A percentile compares a stretch with the other conserved stretches of the same genome.
These are phyloP conservation scores for Decorospora gaudefroyi DNA, from an alignment of 2,329 filamentous ascomycete genomes.

Conservation along the genomic window DNA sequence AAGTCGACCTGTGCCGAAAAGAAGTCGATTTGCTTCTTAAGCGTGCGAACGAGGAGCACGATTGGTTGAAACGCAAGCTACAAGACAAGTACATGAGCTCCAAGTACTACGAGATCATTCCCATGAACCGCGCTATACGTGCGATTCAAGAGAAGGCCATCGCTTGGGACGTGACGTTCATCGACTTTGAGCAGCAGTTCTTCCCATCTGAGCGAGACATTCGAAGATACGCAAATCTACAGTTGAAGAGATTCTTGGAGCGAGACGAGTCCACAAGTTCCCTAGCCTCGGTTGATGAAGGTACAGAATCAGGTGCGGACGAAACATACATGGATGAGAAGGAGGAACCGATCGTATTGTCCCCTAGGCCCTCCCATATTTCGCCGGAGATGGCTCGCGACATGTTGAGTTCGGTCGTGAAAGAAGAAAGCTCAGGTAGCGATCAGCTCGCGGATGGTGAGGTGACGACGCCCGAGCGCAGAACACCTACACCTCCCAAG, in stretches of 20 bases:
- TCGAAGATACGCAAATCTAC: conserved; percentile 83
- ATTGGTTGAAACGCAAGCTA: conserved; percentile 71
- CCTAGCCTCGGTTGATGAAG: conserved; percentile 69
- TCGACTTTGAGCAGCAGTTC: conserved; percentile 89
- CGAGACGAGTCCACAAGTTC: conserved; percentile 79
- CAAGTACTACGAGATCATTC: conserved; percentile 95
- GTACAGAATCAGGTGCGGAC: conserved; percentile 53
- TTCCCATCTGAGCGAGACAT: conserved; percentile 96
- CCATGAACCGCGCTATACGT: conserved; percentile 84
- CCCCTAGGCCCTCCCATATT: conserved; percentile 49
- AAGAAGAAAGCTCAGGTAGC: conserved; percentile 59
- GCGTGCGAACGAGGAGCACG: conserved; percentile 82
- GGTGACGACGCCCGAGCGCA: conserved; percentile 8
- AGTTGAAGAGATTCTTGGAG: conserved; percentile 92
- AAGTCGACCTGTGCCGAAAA: conserved; percentile 76
- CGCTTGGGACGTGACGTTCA: conserved; percentile 90
- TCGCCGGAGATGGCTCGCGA: conserved; percentile 67
- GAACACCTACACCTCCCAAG: conserved; percentile 16
- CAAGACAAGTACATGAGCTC: conserved; percentile 91
- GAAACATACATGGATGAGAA: conserved; percentile 41
- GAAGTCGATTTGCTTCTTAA: conserved; percentile 79
- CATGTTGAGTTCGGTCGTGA: conserved; percentile 66
- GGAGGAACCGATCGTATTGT: conserved; percentile 33
- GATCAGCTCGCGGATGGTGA: conserved; percentile 17
- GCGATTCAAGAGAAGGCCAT: conserved; percentile 91